phyloP scores from a whole-genome alignment of 2,329 filamentous ascomycete species.

The Cephalotrichum gorgonifer region DNA sequence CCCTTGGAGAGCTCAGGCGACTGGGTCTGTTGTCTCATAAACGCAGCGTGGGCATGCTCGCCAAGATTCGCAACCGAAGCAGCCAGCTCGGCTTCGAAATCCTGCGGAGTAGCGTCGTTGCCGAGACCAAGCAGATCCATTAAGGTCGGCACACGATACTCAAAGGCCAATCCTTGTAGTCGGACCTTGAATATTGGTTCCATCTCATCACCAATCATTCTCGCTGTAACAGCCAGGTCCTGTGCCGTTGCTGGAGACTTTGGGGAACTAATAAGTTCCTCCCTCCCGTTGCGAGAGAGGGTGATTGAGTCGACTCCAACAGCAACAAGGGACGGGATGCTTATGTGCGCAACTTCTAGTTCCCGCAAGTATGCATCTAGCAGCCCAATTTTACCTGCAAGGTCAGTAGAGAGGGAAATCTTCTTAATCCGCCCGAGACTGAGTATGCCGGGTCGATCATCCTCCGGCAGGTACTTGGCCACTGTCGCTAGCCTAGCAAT shows the following conservation, averaged over 20 bases:
- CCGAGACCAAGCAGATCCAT: conserved; percentile 67
- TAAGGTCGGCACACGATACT: conserved; percentile 78
- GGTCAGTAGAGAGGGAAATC: conserved; percentile 47
- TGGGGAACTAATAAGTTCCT: conserved; percentile 58
- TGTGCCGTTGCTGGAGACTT: conserved; percentile 14
- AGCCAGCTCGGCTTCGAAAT: conserved; percentile 65
- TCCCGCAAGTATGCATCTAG: conserved; percentile 48
- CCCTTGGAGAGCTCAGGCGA: conserved; percentile 10
- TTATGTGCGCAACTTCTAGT: conserved; percentile 69
- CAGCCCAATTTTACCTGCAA: conserved; percentile 60
- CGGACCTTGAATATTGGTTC: conserved; percentile 86
- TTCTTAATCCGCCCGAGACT: conserved; percentile 60
- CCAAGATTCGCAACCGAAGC: conserved; percentile 71
- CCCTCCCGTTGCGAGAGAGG: conserved; percentile 53
- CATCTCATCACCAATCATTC: conserved; percentile 88
- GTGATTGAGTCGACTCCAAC: conserved; percentile 57
- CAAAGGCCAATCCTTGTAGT: conserved; percentile 71
- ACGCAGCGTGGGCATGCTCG: conserved; percentile 45
- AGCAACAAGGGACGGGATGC: conserved; percentile 72
- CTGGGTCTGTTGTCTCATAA: conserved; percentile 16
- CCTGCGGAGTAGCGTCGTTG: conserved; percentile 57
- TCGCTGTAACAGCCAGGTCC: conserved; percentile 62
- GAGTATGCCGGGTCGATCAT: conserved; percentile 82
- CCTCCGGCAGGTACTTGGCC: conserved; percentile 89
- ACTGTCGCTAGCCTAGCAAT: conserved; percentile 75